These are phyloP conservation scores for Aspergillus bertholletiae DNA, from an alignment of 495 filamentous ascomycete species.

Conservation along the genomic window DNA sequence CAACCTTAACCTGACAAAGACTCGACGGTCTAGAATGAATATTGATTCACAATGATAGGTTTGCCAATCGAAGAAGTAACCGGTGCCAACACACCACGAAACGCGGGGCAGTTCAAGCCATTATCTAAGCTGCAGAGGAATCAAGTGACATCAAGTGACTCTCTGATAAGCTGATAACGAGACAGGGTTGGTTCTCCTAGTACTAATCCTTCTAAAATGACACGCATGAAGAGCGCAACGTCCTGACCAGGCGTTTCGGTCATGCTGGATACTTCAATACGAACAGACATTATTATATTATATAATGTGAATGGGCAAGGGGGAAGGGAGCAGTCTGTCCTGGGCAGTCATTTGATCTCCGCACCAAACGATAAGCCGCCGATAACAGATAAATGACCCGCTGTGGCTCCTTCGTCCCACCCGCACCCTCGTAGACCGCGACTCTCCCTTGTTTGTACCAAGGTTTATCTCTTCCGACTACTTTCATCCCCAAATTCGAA, in stretches of 20 bases:
- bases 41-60: not conserved
- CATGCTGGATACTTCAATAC: no score
- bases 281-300: no score
- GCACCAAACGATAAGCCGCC: not conserved
- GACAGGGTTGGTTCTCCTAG: no score
- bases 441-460: not conserved
- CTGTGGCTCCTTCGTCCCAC: not conserved
- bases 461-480: not conserved
- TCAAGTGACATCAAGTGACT: not conserved
- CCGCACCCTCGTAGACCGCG: not conserved
- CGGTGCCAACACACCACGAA: not conserved
- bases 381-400: not conserved
- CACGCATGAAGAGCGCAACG: no score
- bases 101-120: not conserved
- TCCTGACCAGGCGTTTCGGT: no score
- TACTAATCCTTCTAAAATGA: no score
- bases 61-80: no score
- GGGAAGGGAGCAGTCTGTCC: no score
- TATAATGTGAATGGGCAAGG: no score
- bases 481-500: not conserved
- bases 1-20: not conserved
- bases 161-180: not conserved
- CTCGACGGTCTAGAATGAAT: not conserved
- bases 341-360: no score
- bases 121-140: not conserved